Conservation (phyloP, 2,329 filamentous ascomycete genomes). For the Pseudogymnoascus sp. region DNA sequence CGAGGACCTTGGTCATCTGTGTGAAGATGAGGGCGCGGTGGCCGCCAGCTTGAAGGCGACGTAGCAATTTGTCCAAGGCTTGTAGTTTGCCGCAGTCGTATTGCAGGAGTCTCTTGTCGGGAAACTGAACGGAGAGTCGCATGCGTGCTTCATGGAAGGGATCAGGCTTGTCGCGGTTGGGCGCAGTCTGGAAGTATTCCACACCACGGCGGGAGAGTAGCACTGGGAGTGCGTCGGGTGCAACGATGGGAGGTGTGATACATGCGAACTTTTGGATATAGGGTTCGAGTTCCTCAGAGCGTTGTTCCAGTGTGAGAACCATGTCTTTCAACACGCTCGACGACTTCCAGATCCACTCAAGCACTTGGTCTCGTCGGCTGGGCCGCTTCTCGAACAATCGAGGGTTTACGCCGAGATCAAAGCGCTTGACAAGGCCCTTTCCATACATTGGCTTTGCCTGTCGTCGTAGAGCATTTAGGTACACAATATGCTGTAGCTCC, state of each 20-base stretch:
- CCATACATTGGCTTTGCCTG: conserved; percentile 78
- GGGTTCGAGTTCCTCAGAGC: conserved; percentile 63
- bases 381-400: conserved; percentile 54
- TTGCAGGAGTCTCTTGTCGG: conserved; percentile 89
- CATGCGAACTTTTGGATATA: conserved; percentile 84
- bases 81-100: conserved; percentile 98
- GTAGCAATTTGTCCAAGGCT: conserved; percentile 74
- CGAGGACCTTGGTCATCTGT: conserved; percentile 97
- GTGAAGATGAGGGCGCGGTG: conserved; percentile 97
- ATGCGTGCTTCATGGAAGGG: conserved; percentile 92
- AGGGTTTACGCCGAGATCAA: conserved; percentile 56
- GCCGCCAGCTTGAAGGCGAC: conserved; percentile 78
- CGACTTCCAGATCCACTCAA: conserved; percentile 68
- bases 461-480: conserved; percentile 71
- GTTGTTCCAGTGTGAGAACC: conserved; percentile 66
- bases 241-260: conserved; percentile 81
- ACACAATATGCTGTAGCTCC: conserved; percentile 72
- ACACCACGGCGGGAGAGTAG: conserved; percentile 55
- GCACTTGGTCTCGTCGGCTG: conserved; percentile 51
- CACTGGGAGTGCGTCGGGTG: conserved; percentile 64
- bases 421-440: conserved; percentile 63
- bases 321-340: conserved; percentile 56
- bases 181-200: conserved; percentile 46
- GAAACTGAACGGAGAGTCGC: conserved; percentile 90
- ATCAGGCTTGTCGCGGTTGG: conserved; percentile 57